Evolutionary conservation across 768 basidiomycete species (phyloP), one percentile per base, ranked within the genome.

Genomic region (Amanita rubescens): DNA sequence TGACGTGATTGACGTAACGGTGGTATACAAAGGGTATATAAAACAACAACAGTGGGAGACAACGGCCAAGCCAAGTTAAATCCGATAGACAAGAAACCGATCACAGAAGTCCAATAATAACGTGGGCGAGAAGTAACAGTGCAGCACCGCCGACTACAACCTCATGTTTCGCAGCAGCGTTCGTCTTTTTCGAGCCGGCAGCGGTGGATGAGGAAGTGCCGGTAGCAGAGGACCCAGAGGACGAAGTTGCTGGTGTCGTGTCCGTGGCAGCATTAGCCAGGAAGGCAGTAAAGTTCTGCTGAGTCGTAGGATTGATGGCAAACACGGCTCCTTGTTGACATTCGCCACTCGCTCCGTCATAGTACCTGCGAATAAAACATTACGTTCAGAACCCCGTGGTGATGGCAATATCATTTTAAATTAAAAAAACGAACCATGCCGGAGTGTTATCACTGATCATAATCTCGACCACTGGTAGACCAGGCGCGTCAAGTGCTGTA

Each of bases 281-380:
- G 59, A 73, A 73, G 2, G 55, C 61, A 11, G 65, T 64, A 41
- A 67, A 66, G 17, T 66, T 68, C 57, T 72, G 69, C 10, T 59
- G 56, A 7, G 37, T 24, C 3, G 69, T 59, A 9, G 72, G 71
- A 53, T 73, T 73, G 25, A 71, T 65, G 20, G 72, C 63, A n/a
- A 73, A 61, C 12, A 73, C 67, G 3, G 65, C 71, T 11, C 71
- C 73, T 57, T 68, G 58, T 30, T 61, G 58, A 57, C 70, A 73
- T n/a, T 63, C 57, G 17, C 72, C 71, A 43, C 68, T 67, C 14
- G 72, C 73, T 60, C 71, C 60, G 53, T 73, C 72, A 53, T 70
- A 73, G 62, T 72, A 68, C 68, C 69, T 71, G 46, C 10, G 24
- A 25, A 42, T 25, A n/a, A 37, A 52, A 43, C 27, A 39, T 5